Evolutionary conservation across 2,329 filamentous ascomycete genomes (phyloP).

Genomic region (Cladosporium sp.): DNA sequence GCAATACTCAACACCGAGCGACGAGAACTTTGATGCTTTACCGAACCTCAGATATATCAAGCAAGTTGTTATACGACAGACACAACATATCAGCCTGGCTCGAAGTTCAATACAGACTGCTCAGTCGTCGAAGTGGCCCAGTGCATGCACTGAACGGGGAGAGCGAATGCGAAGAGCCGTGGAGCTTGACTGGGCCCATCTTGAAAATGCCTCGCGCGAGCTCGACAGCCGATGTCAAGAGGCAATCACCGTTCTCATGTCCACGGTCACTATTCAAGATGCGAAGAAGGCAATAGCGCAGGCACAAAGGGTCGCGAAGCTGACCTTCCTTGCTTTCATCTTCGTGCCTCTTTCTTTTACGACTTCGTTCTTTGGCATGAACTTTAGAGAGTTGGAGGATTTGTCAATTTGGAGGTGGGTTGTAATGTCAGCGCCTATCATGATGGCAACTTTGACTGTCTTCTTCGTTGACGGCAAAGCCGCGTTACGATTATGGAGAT

Average conservation of each 20-base stretch:
- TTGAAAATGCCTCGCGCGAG: background rate
- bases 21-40: background rate
- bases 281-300: background rate
- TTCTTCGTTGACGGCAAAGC: too few species aligned
- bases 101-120: background rate
- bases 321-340: background rate
- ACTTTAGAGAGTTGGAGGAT: background rate
- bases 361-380: background rate
- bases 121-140: background rate
- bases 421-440: too few species aligned
- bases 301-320: background rate
- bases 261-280: background rate
- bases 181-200: background rate
- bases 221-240: background rate
- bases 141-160: background rate
- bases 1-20: background rate
- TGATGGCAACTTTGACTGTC: too few species aligned
- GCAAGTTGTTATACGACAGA: background rate
- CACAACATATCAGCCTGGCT: background rate
- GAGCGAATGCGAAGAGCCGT: background rate
- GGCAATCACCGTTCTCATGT: background rate
- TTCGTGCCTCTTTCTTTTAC: background rate
- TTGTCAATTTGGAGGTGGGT: too few species aligned
- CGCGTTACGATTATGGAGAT: too few species aligned
- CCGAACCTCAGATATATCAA: too few species aligned